These are phyloP conservation scores for Cercospora sesami DNA, from an alignment of 2,329 filamentous ascomycete species.

Conservation along the genomic window DNA sequence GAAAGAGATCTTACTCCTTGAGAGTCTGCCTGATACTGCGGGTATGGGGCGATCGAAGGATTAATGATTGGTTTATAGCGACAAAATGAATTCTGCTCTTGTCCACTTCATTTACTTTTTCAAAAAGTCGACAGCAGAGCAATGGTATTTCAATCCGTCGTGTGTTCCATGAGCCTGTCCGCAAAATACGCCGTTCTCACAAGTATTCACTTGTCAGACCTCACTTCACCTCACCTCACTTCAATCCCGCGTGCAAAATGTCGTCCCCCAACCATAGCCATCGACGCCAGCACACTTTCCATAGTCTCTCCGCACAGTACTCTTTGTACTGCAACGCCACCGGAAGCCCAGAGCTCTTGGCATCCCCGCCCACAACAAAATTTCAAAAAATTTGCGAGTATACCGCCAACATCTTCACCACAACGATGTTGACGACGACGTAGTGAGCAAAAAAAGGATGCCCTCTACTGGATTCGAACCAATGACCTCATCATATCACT, in stretches of 20 bases:
- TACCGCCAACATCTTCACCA: not conserved
- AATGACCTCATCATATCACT: not conserved
- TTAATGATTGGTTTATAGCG: not conserved
- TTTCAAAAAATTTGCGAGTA: not conserved
- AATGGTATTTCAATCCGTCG: not conserved
- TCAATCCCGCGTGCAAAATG: not conserved
- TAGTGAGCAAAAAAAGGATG: not conserved
- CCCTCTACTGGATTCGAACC: constrained; percentile 9
- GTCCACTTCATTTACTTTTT: not conserved
- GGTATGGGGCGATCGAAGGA: not conserved
- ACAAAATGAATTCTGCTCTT: not conserved
- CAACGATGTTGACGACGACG: not conserved
- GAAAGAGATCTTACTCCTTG: not conserved
- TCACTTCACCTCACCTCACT: not conserved
- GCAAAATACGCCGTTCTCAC: not conserved
- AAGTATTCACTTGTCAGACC: not conserved
- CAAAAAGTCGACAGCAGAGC: not conserved
- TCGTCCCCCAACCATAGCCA: not conserved
- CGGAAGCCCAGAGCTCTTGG: not conserved
- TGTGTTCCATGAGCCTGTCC: not conserved
- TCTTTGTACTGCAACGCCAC: not conserved
- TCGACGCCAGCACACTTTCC: not conserved
- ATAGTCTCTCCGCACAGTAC: not conserved
- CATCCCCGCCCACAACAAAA: not conserved
- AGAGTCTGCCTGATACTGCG: not conserved